These are phyloP conservation scores for Alternaria longipes DNA, from an alignment of 2,329 filamentous ascomycete genomes.

Conservation along the genomic window DNA sequence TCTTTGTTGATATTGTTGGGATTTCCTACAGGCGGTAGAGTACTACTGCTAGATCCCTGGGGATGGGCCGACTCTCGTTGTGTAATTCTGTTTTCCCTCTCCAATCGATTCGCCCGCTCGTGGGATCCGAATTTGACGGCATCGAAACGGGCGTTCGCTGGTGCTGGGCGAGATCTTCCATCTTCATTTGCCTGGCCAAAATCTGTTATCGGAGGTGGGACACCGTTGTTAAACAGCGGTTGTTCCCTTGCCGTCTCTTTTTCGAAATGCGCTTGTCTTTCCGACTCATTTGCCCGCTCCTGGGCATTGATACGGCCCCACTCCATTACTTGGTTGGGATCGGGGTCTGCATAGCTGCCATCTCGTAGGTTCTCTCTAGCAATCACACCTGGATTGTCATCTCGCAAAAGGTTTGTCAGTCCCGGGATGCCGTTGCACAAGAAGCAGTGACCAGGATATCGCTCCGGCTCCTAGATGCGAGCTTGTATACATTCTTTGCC, in stretches of 20 bases:
- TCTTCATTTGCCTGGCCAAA: not conserved
- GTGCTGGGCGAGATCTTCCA: not conserved
- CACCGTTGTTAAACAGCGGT: not conserved
- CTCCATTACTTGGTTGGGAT: not conserved
- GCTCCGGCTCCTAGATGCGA: not conserved
- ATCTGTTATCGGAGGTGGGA: not conserved
- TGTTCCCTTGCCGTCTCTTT: not conserved
- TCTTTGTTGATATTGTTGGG: accelerated
- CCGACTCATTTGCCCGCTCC: not conserved
- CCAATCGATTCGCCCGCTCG: not conserved
- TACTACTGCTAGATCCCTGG: not conserved
- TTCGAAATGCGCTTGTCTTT: not conserved
- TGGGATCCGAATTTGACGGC: not conserved
- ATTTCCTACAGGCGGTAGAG: not conserved
- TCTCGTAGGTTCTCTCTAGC: not conserved
- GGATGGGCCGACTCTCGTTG: not conserved
- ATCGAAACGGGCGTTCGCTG: not conserved
- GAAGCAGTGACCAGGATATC: not conserved
- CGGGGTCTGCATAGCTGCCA: not conserved
- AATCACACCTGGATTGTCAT: not conserved
- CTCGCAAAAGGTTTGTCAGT: no score
- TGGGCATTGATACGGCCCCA: not conserved
- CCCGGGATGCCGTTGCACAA: not conserved
- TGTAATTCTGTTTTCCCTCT: not conserved
- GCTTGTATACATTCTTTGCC: not conserved